Evolutionary conservation across 768 basidiomycete genomes (phyloP), one percentile per base, ranked within the genome.

Genomic region (Roridomyces roridus): DNA sequence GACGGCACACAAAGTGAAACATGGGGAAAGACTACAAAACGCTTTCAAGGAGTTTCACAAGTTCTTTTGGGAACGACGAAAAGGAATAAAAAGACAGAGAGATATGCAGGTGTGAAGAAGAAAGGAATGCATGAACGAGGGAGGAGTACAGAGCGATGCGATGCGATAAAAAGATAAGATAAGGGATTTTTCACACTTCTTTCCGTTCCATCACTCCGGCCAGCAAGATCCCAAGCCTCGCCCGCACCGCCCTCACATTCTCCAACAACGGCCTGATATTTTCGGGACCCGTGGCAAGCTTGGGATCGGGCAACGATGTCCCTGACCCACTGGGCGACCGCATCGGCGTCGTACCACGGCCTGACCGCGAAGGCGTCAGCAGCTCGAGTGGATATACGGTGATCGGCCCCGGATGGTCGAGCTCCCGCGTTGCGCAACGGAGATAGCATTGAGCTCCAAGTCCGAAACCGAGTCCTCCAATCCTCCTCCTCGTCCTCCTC

Each of bases 401-500:
- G 83, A 79, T 28, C 65, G 60, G 20, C 70, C 74, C 52, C 64
- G 57, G 41, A 63, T 68, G 3, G 69, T 74, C 20, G 54, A 47
- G 35, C 51, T 39, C 17, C 60, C 57, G 46, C 46, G 20, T 40
- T 39, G 18, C 53, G 70, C 73, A 46, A 73, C 75, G 5, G 73
- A 68, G 7, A n/a, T n/a, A n/a, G 31, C 46, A 12, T 78, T 75
- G 2, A 65, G 71, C 50, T 88, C 86, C 36, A 88, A 64, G 65
- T 91, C 89, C 1, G 86, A 80, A 6, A 81, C 79, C 6, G 84
- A 82, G 41, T 92, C 61, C 50, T 58, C 90, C 65, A 94, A n/a
- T n/a, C 81, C 31, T 83, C 80, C 59, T 94, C 91, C 92, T 92
- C 94, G 65, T 92, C 92, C 46, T 87, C 88, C 12, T 88, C 84